Base-by-base conservation (phyloP, 2,329 filamentous ascomycete species). In the Phyllosticta citribraziliensis region DNA sequence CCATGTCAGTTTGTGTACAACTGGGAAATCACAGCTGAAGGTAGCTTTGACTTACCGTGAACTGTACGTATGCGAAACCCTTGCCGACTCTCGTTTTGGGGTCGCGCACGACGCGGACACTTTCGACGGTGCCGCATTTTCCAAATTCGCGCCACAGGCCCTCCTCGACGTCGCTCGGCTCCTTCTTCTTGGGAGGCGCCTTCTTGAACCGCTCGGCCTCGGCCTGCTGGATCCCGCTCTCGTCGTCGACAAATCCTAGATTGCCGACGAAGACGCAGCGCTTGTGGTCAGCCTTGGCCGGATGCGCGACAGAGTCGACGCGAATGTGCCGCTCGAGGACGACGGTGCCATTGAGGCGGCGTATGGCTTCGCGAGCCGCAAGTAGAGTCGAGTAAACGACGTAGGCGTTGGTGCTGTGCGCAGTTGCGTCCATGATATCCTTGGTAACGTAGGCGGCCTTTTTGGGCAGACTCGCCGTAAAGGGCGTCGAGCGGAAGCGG, bases 251-350 rank as follows among this genome's bases (percentile, higher is more conserved):
- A 69, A 99, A 99, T 56, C 91, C 91, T 1, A 99, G 82, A 70
- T 99, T 99, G 55, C 94, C 94, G 25, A 99, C 89, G 70, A 99
- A 99, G 17, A 99, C 87, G 73, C 94, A 99, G 60, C 92, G 88
- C 63, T 88, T 86, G 73, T 96, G 86, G 70, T 96, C 93, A 19
- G 87, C 84, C 51, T 87, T 84, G 14, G 88, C 82, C 0, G 94
- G 94, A 74, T 97, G 91, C 0, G 92, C 90, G 35, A 99, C 87
- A 66, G 86, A 90, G 76, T 99, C 94, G 24, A 93, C 93, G 52
- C 93, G 86, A 61, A 99, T 77, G 74, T 99, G 94, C 33, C 94
- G 87, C 66, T 89, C 88, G 17, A 99, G 83, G 2, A 97, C 82
- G 17, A 90, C 79, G 1, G 84, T 89, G 56, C 92, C 94, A 68